Conservation (phyloP, 2,329 filamentous ascomycete species). For the Capronia epimyces region DNA sequence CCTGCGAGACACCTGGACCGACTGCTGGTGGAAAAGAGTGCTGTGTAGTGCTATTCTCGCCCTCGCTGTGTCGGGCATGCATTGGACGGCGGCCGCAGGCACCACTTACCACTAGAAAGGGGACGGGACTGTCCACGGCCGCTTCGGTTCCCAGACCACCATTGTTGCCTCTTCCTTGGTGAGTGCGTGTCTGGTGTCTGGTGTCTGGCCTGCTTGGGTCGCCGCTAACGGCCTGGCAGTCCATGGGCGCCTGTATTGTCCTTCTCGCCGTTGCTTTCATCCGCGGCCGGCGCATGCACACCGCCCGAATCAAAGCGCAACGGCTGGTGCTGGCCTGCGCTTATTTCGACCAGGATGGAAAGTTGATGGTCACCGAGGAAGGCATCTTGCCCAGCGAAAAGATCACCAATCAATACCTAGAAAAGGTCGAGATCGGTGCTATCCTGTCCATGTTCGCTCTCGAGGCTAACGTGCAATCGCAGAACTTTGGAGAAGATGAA, state of each 20-base stretch:
- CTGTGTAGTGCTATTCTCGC: constrained; percentile 64
- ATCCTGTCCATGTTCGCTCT: not conserved
- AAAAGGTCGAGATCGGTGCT: constrained; percentile 45
- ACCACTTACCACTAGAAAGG: constrained; percentile 60
- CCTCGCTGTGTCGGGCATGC: constrained; percentile 75
- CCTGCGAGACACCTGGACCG: constrained; percentile 69
- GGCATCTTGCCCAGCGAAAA: constrained; percentile 50
- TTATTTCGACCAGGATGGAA: constrained; percentile 41
- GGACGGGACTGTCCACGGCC: constrained; percentile 33
- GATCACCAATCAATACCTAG: constrained; percentile 71
- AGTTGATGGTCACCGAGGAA: constrained; percentile 44
- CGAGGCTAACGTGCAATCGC: constrained; percentile 23
- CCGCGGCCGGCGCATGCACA: constrained; percentile 49
- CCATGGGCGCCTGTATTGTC: constrained; percentile 56
- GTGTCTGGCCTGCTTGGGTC: not conserved
- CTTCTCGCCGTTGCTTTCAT: constrained; percentile 54
- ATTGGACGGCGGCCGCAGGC: constrained; percentile 72
- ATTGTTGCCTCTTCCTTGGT: constrained; percentile 69
- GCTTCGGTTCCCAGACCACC: constrained; percentile 55
- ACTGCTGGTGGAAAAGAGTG: constrained; percentile 68
- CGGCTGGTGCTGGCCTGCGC: constrained; percentile 50
- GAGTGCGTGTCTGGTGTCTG: constrained; percentile 31
- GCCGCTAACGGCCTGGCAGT: constrained; percentile 40
- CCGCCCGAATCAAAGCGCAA: constrained; percentile 55
- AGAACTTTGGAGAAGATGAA: constrained; percentile 61